Conservation (phyloP, 306 rosid species). For the Begonia masoniana region DNA sequence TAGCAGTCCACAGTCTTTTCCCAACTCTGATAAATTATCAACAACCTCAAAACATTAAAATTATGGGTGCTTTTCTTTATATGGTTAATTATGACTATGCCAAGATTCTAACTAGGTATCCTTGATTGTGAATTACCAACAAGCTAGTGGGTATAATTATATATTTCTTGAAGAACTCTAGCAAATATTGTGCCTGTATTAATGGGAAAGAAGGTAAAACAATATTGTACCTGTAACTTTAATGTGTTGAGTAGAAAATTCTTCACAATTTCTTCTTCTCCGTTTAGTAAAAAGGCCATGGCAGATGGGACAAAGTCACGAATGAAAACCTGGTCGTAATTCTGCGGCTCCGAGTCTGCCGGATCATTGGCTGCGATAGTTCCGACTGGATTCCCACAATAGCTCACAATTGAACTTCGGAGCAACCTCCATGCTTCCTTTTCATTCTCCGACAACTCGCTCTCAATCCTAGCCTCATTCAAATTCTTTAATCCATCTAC, state of each 20-base stretch:
- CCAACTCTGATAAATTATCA: conserved; percentile 40
- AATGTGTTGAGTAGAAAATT: conserved; percentile 81
- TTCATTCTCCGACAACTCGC: conserved; percentile 42
- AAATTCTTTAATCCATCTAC: conserved; percentile 31
- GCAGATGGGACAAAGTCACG: conserved; percentile 87
- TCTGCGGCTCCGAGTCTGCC: conserved; percentile 52
- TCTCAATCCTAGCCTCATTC: conserved; percentile 33
- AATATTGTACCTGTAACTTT: conserved; percentile 61
- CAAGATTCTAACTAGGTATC: neutral
- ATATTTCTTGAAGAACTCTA: too few relatives aligned
- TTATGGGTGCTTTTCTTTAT: neutral
- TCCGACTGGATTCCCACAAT: conserved; percentile 75
- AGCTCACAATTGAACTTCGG: conserved; percentile 46
- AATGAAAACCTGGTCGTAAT: conserved; percentile 83
- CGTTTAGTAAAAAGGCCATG: conserved; percentile 80
- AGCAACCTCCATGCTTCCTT: conserved; percentile 79
- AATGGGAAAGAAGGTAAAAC: conserved; percentile 1
- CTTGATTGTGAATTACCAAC: too few relatives aligned
- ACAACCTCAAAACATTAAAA: too few relatives aligned
- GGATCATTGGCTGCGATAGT: conserved; percentile 84
- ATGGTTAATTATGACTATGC: neutral
- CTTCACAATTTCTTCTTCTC: conserved; percentile 74
- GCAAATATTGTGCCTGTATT: neutral
- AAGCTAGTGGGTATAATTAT: too few relatives aligned
- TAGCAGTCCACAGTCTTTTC: conserved; percentile 87